These are phyloP conservation scores for Glonium stellatum DNA, from an alignment of 495 filamentous ascomycete genomes.

Conservation along the genomic window DNA sequence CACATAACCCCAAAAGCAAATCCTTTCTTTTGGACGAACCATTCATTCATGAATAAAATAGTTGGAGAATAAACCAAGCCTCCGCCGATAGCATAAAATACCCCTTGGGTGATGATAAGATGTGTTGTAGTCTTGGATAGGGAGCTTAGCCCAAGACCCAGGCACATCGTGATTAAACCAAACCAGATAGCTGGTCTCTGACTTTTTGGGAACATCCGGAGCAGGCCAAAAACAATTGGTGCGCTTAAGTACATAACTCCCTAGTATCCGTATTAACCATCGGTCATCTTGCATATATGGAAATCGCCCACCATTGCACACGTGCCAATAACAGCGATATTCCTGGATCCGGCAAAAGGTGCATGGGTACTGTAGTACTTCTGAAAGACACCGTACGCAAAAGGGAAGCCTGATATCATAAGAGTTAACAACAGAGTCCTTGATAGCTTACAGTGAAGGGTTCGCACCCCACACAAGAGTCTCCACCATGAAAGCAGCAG, in stretches of 20 bases:
- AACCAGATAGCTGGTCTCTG: conserved; percentile 37
- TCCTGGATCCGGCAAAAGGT: conserved; percentile 34
- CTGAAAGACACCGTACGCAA: conserved; percentile 56
- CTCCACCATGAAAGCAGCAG: conserved; percentile 56
- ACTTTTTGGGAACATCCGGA: conserved; percentile 22
- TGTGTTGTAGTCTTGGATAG: conserved; percentile 41
- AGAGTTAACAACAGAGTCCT: not conserved
- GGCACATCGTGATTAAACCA: conserved; percentile 27
- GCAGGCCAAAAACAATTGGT: conserved; percentile 37
- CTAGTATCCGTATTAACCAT: not conserved
- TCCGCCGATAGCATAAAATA: conserved; percentile 45
- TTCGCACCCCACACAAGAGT: conserved; percentile 55
- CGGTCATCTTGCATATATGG: not conserved
- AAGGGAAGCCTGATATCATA: conserved; percentile 49
- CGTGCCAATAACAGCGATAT: conserved; percentile 47
- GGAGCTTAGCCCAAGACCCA: conserved; percentile 36
- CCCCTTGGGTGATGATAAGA: conserved; percentile 47
- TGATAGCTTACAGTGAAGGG: not conserved
- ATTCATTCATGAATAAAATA: conserved; percentile 48
- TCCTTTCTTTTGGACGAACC: conserved; percentile 47
- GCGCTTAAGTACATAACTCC: conserved; percentile 43
- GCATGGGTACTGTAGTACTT: conserved; percentile 48
- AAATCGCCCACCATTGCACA: conserved; percentile 36
- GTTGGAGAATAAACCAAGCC: conserved; percentile 42
- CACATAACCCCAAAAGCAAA: conserved; percentile 51